Conservation (phyloP, 2,329 filamentous ascomycete species). For the Hypoxylon sp. region DNA sequence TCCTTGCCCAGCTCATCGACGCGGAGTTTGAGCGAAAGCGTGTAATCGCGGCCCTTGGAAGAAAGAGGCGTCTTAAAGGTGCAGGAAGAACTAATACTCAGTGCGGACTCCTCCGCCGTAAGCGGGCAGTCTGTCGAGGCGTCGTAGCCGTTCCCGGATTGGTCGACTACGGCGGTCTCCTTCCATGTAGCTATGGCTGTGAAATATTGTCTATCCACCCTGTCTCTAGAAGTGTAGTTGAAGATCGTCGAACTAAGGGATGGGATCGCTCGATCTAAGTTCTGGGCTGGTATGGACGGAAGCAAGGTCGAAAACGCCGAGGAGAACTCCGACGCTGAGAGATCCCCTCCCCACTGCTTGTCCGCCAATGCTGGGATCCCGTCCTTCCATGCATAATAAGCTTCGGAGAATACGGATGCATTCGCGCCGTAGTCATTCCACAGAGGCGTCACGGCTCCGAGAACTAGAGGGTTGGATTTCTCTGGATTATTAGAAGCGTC, state of each 20-base stretch:
- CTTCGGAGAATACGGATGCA: constrained; percentile 65
- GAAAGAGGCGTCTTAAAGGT: constrained; percentile 62
- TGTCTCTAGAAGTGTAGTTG: constrained; percentile 49
- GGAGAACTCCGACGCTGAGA: constrained; percentile 58
- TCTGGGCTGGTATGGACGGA: constrained; percentile 61
- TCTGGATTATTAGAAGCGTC: constrained; percentile 65
- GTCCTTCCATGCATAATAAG: constrained; percentile 66
- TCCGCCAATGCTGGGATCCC: constrained; percentile 66
- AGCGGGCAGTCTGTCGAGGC: constrained; percentile 58
- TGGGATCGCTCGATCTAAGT: constrained; percentile 61
- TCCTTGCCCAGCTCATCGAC: constrained; percentile 54
- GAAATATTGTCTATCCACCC: not conserved
- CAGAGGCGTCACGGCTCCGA: constrained; percentile 64
- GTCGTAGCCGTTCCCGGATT: constrained; percentile 59
- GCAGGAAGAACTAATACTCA: constrained; percentile 58
- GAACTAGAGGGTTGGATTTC: constrained; percentile 57
- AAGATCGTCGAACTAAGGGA: constrained; percentile 57
- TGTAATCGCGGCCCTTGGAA: constrained; percentile 71
- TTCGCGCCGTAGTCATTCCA: constrained; percentile 71
- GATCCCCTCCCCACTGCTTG: constrained; percentile 68
- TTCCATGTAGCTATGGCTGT: constrained; percentile 26
- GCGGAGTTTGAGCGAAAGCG: constrained; percentile 62
- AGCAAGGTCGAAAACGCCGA: constrained; percentile 58
- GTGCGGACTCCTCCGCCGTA: constrained; percentile 46
- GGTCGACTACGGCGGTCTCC: constrained; percentile 52